Evolutionary conservation across 768 basidiomycete species (phyloP).

Genomic region (Kockovaella imperatae): DNA sequence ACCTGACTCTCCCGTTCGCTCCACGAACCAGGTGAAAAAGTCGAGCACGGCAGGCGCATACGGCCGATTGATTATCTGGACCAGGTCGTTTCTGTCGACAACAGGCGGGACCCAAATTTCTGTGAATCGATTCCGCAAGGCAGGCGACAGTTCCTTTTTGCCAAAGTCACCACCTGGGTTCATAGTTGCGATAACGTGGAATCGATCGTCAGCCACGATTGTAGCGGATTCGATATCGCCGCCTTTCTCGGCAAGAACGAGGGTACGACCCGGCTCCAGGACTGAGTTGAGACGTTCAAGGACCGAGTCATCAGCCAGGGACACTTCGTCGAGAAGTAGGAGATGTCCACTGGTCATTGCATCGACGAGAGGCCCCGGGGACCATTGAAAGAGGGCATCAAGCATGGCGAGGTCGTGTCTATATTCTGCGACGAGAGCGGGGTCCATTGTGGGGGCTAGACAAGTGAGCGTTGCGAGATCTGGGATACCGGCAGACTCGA

Average conservation of each 20-base stretch:
- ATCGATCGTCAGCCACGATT: slow-evolving; percentile 58
- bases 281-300: slow-evolving; percentile 95
- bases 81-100: slow-evolving; percentile 62
- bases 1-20: slow-evolving; percentile 51
- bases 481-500: slow-evolving; percentile 9
- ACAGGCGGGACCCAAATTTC: slow-evolving; percentile 97
- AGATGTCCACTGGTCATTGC: slow-evolving; percentile 80
- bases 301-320: slow-evolving; percentile 94
- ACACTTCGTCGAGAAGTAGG: slow-evolving; percentile 91
- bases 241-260: slow-evolving; percentile 88
- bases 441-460: slow-evolving; percentile 48
- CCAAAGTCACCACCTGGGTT: slow-evolving; percentile 99
- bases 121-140: slow-evolving; percentile 92
- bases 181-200: slow-evolving; percentile 95
- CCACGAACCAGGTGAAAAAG: slow-evolving; percentile 73
- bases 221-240: slow-evolving; percentile 63
- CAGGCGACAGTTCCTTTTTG: slow-evolving; percentile 96
- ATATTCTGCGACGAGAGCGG: slow-evolving; percentile 45
- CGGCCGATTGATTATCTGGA: slow-evolving; percentile 60
- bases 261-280: slow-evolving; percentile 77
- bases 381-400: slow-evolving; percentile 89
- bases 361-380: slow-evolving; percentile 88
- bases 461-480: slow-evolving; percentile 19
- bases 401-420: slow-evolving; percentile 45
- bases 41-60: slow-evolving; percentile 62